Percentiles rank a stretch among this genome's conserved stretches.
phyloP scores from a whole-genome alignment of 179 eudicot species.

The Heliamphora pulchella region DNA sequence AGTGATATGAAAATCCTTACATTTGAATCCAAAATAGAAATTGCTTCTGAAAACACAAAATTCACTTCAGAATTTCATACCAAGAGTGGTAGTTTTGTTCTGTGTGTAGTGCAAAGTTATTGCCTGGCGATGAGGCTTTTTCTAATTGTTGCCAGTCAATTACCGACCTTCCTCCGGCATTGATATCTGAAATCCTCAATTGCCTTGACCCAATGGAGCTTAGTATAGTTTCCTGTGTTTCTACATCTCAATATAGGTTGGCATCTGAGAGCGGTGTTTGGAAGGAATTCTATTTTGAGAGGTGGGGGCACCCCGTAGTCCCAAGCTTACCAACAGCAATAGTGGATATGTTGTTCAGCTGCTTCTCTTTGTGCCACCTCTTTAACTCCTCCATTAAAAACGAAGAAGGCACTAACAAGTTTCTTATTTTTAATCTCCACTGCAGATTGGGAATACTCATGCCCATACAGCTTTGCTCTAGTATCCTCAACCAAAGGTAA shows the following conservation, averaged over 20 bases:
- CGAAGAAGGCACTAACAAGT: too few relatives aligned
- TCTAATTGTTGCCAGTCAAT: slow-evolving; percentile 34
- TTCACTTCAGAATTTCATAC: slow-evolving; percentile 21
- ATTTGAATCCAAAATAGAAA: slow-evolving; percentile 23
- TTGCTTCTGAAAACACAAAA: slow-evolving; percentile 23
- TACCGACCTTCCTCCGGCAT: slow-evolving; percentile 65
- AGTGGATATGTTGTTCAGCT: too few relatives aligned
- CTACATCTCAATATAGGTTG: slow-evolving; percentile 48
- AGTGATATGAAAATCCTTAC: slow-evolving; percentile 2
- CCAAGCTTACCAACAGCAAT: background rate
- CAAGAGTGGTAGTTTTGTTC: slow-evolving; percentile 22
- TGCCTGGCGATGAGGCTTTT: slow-evolving; percentile 32
- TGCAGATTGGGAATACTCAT: too few relatives aligned
- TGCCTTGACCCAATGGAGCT: slow-evolving; percentile 93
- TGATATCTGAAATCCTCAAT: slow-evolving; percentile 79
- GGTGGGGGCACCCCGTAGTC: slow-evolving; percentile 74
- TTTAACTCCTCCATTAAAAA: too few relatives aligned
- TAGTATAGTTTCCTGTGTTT: slow-evolving; percentile 80
- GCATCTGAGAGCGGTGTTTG: slow-evolving; percentile 75
- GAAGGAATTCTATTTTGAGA: slow-evolving; percentile 85
- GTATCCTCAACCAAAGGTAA: too few relatives aligned
- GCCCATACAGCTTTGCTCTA: too few relatives aligned
- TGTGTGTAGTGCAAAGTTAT: slow-evolving; percentile 21
- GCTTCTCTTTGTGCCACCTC: too few relatives aligned
- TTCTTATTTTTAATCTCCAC: too few relatives aligned